Base-by-base conservation (phyloP, 257 asterid genomes). In the Anisodus acutangulus region DNA sequence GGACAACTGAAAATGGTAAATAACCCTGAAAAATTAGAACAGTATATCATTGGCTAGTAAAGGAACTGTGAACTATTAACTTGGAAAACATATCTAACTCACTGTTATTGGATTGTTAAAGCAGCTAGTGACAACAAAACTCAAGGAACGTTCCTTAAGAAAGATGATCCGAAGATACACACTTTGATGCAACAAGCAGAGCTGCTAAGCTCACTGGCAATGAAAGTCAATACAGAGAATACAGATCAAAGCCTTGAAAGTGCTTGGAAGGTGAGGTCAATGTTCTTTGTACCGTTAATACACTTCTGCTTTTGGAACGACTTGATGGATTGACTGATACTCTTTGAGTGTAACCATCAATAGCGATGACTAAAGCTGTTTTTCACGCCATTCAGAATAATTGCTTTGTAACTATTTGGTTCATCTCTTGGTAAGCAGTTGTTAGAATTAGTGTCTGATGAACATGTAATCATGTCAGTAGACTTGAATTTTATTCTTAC, bases 181-280 rank as follows among this genome's bases (percentile, higher is more conserved):
- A 98, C 96, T 22, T 81, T 97, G 91, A 88, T 97, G 93, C 98
- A 97, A 86, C 99, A 97, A 92, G 98, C 95, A 22, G 97, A 97
- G 87, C 84, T 97, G 83, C 99, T 97, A 31, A 92, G 93, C 91
- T 92, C 97, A 82, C 97, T 95, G 54, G 98, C 98, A n/a, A 90
- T 85, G 81, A 95, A 95, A 90, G 95, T 97, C 9, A 93, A 95
- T 84, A 88, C 92, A 16, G 97, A 93, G 78, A 93, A 90, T 89
- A 91, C 96, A 13, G 93, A 91, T 53, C 97, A 93, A 88, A 92
- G 97, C 86, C 92, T 93, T 72, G 98, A 97, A 88, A 89, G 74
- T 86, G 98, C 98, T 58, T 93, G 99, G 99, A 89, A 85, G 92
- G 98, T 95, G 88, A 88, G 90, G 86, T 49, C 54, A 39, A 66